Percentiles rank a stretch among this genome's conserved stretches.
Evolutionary conservation across 176 grass and related monocot species (phyloP).

Genomic region (Saccharum officinarum): DNA sequence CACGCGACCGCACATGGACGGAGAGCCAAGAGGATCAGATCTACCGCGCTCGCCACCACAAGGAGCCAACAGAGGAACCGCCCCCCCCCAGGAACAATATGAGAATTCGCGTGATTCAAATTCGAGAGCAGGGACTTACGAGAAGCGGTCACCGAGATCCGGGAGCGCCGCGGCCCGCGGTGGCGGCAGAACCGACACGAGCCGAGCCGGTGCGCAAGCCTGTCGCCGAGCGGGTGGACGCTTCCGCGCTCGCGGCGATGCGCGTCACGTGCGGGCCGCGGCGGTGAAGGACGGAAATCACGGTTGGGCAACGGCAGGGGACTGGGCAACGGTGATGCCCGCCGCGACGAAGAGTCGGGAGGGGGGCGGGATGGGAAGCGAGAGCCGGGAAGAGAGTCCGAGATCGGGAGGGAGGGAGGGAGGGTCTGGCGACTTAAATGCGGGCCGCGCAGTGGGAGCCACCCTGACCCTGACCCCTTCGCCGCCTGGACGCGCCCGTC

Average conservation of each 20-base stretch:
- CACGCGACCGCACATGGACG: neutral
- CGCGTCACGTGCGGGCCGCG: neutral
- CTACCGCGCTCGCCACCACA: neutral
- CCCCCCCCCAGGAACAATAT: neutral
- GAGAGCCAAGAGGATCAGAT: neutral
- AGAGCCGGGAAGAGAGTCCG: neutral
- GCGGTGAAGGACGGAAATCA: neutral
- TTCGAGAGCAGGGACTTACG: neutral
- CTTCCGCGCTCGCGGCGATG: neutral
- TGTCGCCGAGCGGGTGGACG: neutral
- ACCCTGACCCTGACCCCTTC: neutral
- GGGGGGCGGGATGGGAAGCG: neutral
- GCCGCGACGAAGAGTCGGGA: neutral
- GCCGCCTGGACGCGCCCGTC: neutral
- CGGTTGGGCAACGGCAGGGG: neutral
- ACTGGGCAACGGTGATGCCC: too few relatives aligned
- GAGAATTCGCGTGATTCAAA: neutral
- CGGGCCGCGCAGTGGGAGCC: too few relatives aligned
- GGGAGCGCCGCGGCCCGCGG: neutral
- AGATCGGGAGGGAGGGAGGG: neutral
- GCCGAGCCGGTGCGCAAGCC: neutral
- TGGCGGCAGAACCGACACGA: neutral
- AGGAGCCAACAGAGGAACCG: neutral
- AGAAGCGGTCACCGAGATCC: conserved; percentile 2
- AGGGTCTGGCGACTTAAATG: neutral